Percentiles rank a stretch among this genome's conserved stretches.
Evolutionary conservation across 148 eudicot genomes (phyloP).

Genomic region (Vaccinium myrtillus): DNA sequence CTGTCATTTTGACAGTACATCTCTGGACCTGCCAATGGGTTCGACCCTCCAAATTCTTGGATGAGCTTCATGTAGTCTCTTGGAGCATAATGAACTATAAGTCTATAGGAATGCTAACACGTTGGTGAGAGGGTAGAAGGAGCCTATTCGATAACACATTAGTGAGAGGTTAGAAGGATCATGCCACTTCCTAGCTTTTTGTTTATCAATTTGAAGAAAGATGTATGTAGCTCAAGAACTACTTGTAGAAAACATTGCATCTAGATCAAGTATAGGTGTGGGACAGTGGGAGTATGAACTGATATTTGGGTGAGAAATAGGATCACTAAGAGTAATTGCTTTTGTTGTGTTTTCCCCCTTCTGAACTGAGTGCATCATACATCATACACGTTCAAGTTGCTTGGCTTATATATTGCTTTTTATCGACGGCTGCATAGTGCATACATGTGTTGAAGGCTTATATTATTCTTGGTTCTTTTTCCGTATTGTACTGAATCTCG

Average conservation of each 20-base stretch:
- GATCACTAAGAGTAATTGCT: background rate
- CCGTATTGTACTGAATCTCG: background rate
- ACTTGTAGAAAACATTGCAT: background rate
- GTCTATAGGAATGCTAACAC: background rate
- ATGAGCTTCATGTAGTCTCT: background rate
- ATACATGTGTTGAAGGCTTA: background rate
- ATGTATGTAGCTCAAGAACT: background rate
- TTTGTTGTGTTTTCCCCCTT: background rate
- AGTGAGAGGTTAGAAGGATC: conserved; percentile 1
- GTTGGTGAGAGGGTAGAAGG: background rate
- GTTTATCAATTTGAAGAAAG: background rate
- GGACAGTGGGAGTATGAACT: background rate
- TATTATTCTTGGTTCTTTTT: background rate
- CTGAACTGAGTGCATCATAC: background rate
- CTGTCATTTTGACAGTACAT: background rate
- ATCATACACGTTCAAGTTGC: no score
- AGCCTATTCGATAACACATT: background rate
- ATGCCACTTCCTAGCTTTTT: background rate
- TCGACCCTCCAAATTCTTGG: background rate
- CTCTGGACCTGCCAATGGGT: background rate
- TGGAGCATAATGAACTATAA: background rate
- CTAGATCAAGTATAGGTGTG: background rate
- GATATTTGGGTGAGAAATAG: background rate
- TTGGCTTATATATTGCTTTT: background rate
- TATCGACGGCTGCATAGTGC: background rate